A percentile compares a stretch with the other conserved stretches of the same genome.
phyloP scores from a whole-genome alignment of 352 stramenopile species.

The Phytophthora aleatoria region DNA sequence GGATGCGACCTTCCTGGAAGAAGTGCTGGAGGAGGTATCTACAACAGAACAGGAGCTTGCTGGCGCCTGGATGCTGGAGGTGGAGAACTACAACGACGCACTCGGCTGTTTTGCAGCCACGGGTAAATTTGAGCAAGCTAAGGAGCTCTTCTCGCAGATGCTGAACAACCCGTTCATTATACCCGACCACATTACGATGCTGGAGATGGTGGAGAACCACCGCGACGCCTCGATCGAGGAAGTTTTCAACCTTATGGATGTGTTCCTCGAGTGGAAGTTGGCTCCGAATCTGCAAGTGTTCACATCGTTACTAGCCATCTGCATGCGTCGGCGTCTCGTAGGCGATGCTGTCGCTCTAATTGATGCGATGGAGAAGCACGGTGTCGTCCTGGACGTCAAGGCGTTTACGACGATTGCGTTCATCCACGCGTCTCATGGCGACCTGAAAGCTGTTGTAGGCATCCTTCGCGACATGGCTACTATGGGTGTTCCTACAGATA shows the following conservation, averaged over 20 bases:
- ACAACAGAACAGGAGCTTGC: slow-evolving; percentile 45
- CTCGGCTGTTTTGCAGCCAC: slow-evolving; percentile 68
- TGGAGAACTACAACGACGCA: slow-evolving; percentile 83
- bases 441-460: slow-evolving; percentile 50
- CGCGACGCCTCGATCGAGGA: slow-evolving; percentile 60
- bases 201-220: slow-evolving; percentile 79
- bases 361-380: slow-evolving; percentile 54
- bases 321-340: slow-evolving; percentile 57
- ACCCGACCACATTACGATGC: slow-evolving; percentile 78
- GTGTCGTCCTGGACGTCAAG: slow-evolving; percentile 60
- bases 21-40: slow-evolving; percentile 64
- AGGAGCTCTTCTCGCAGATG: slow-evolving; percentile 71
- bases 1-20: slow-evolving; percentile 59
- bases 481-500: slow-evolving; percentile 44
- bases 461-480: slow-evolving; percentile 54
- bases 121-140: slow-evolving; percentile 50
- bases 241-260: slow-evolving; percentile 72
- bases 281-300: slow-evolving; percentile 73
- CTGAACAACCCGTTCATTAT: slow-evolving; percentile 54
- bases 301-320: slow-evolving; percentile 74
- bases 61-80: slow-evolving; percentile 57
- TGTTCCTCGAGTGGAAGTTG: slow-evolving; percentile 65
- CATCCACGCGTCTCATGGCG: slow-evolving; percentile 59
- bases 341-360: slow-evolving; percentile 63
- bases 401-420: slow-evolving; percentile 72